A percentile compares a stretch with the other conserved stretches of the same genome.
Conservation (phyloP, 805 yeast species). For the Saccharomycopsis schoenii region DNA sequence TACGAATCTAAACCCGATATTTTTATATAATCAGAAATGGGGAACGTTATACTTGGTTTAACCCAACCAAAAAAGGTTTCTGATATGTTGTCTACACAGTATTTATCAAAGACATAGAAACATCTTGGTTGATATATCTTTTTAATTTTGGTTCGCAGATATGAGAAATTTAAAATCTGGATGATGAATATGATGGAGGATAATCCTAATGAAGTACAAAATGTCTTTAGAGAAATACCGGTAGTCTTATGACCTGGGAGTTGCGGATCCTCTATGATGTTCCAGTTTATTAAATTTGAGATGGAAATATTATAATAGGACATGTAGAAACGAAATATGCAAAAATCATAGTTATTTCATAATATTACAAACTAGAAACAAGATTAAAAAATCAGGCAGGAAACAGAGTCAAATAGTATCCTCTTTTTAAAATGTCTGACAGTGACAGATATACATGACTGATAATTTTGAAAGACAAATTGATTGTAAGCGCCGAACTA, state of each 20-base stretch:
- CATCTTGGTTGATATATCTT: conserved; percentile 48
- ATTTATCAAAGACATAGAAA: conserved; percentile 32
- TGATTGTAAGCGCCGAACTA: background rate
- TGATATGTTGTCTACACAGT: conserved; percentile 24
- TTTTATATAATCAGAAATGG: conserved; percentile 33
- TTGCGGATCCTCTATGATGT: background rate
- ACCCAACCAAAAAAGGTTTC: conserved; percentile 49
- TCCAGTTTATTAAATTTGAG: background rate
- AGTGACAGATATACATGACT: too few species aligned
- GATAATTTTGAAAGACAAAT: background rate
- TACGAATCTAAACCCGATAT: conserved; percentile 64
- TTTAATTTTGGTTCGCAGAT: conserved; percentile 26
- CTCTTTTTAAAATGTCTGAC: too few species aligned
- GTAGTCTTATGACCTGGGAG: conserved; percentile 40
- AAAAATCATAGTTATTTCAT: too few species aligned
- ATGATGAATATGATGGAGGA: conserved; percentile 43
- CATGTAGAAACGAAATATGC: background rate
- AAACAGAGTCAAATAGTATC: too few species aligned
- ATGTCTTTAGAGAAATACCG: conserved; percentile 48
- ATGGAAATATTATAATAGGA: background rate
- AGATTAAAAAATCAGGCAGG: too few species aligned
- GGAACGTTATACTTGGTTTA: conserved; percentile 30
- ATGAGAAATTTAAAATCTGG: conserved; percentile 30
- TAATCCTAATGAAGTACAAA: conserved; percentile 45
- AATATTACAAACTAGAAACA: background rate